These are phyloP conservation scores for Stagonosporopsis rhizophila DNA, from an alignment of 2,329 filamentous ascomycete species.

Conservation along the genomic window DNA sequence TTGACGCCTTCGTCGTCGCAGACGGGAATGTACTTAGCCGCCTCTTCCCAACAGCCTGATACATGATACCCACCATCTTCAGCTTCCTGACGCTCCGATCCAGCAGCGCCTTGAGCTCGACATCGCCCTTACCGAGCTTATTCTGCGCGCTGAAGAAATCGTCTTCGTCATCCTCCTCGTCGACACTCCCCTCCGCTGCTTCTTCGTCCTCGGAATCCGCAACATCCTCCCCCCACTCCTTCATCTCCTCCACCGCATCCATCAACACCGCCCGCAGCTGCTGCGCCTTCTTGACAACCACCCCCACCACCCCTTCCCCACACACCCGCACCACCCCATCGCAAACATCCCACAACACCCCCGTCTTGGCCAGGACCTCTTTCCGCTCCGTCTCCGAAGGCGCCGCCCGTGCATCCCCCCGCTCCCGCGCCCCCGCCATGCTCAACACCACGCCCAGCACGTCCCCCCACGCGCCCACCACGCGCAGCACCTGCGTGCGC, in stretches of 20 bases:
- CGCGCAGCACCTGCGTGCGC: constrained; percentile 62
- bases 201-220: constrained; percentile 56
- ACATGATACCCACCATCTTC: constrained; percentile 72
- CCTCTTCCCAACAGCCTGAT: constrained; percentile 73
- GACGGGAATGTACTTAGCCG: constrained; percentile 63
- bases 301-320: constrained; percentile 70
- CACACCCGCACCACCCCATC: constrained; percentile 73
- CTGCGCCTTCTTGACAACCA: constrained; percentile 74
- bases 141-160: constrained; percentile 69
- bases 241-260: constrained; percentile 84
- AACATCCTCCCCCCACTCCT: constrained; percentile 83
- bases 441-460: constrained; percentile 67
- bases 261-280: constrained; percentile 77
- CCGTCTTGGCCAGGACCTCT: constrained; percentile 69
- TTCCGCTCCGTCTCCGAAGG: constrained; percentile 39
- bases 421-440: constrained; percentile 61
- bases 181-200: constrained; percentile 48
- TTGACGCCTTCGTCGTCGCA: too few species aligned
- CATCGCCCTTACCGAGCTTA: constrained; percentile 66
- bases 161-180: constrained; percentile 58
- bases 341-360: constrained; percentile 83
- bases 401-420: constrained; percentile 19
- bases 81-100: constrained; percentile 69
- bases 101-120: constrained; percentile 70
- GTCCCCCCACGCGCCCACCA: constrained; percentile 68